Evolutionary conservation across 495 filamentous ascomycete species (phyloP).

Genomic region (Aspergillus baeticus): DNA sequence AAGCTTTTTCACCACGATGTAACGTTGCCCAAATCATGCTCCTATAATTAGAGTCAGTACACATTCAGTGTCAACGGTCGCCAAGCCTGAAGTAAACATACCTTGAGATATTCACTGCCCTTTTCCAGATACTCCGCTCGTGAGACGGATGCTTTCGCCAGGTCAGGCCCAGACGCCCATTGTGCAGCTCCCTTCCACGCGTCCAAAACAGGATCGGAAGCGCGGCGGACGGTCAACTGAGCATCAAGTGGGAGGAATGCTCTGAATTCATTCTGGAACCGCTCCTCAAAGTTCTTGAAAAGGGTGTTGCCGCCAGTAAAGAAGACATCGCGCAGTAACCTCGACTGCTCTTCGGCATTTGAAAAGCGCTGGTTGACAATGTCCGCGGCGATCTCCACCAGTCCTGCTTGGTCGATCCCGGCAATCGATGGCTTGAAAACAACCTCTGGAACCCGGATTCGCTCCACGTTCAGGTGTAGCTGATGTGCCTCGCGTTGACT

Average conservation of each 20-base stretch:
- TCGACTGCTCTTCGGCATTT: constrained; percentile 52
- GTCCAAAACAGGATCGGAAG: constrained; percentile 73
- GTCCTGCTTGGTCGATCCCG: constrained; percentile 89
- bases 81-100: constrained; percentile 29
- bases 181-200: constrained; percentile 89
- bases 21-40: constrained; percentile 78
- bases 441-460: constrained; percentile 93
- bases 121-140: constrained; percentile 81
- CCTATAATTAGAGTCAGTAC: constrained; percentile 44
- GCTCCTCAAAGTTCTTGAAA: constrained; percentile 83
- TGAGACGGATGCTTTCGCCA: constrained; percentile 50
- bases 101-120: constrained; percentile 83
- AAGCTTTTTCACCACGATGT: constrained; percentile 29
- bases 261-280: constrained; percentile 69
- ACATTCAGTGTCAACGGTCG: not conserved
- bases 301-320: constrained; percentile 90
- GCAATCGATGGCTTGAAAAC: constrained; percentile 95
- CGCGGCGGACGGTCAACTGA: constrained; percentile 63
- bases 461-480: constrained; percentile 92
- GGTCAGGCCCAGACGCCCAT: constrained; percentile 56
- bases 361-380: constrained; percentile 79
- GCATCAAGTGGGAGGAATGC: constrained; percentile 70
- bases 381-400: constrained; percentile 84
- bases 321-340: constrained; percentile 82
- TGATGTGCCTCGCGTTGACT: constrained; percentile 81